phyloP scores from a whole-genome alignment of 2,329 filamentous ascomycete genomes.

The Pseudomassariella vexata region DNA sequence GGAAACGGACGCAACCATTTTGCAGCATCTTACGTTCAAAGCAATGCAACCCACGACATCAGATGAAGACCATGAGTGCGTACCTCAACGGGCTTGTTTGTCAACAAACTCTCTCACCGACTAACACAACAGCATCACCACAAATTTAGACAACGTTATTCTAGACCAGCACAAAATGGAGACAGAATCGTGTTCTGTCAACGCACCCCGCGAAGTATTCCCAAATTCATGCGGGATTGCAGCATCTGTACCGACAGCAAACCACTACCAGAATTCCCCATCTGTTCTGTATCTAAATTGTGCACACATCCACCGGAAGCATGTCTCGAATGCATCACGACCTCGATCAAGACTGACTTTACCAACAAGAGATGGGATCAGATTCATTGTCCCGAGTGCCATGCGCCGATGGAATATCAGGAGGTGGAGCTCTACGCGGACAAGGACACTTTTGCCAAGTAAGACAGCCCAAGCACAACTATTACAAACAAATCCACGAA shows the following conservation, averaged over 20 bases:
- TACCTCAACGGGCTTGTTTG: too few relatives aligned
- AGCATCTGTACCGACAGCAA: conserved; percentile 4
- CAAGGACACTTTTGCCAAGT: conserved; percentile 5
- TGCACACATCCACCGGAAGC: conserved; percentile 4
- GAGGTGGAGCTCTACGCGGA: conserved; percentile 6
- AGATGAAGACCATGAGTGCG: neutral
- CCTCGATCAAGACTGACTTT: conserved; percentile 5
- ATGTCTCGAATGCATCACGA: conserved; percentile 4
- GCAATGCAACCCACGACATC: neutral
- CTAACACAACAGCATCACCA: neutral
- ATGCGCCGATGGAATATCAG: conserved; percentile 2
- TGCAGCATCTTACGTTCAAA: neutral
- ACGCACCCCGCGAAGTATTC: neutral
- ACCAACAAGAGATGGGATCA: conserved; percentile 4
- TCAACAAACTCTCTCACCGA: too few relatives aligned
- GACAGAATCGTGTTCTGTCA: neutral
- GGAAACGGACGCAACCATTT: too few relatives aligned
- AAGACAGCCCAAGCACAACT: too few relatives aligned
- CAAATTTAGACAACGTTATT: neutral
- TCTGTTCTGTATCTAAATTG: conserved; percentile 1
- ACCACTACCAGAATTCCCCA: conserved; percentile 2
- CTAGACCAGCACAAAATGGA: neutral
- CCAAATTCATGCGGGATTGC: conserved; percentile 1
- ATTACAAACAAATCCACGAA: too few relatives aligned
- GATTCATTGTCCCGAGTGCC: conserved; percentile 5